Evolutionary conservation across 2,329 filamentous ascomycete species (phyloP).

Genomic region (Phialophora tarda): DNA sequence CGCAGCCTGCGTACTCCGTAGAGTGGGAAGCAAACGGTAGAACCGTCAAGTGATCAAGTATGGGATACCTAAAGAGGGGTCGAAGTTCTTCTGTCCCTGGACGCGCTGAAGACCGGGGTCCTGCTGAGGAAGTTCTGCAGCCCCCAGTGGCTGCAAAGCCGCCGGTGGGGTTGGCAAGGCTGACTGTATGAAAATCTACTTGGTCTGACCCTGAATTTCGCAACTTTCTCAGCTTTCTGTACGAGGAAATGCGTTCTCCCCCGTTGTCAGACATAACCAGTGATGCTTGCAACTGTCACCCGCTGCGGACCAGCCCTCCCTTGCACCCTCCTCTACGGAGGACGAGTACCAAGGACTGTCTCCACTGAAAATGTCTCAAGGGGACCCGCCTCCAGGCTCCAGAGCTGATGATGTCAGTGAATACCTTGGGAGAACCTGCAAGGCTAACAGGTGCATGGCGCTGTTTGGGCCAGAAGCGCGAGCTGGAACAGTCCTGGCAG

Average conservation of each 20-base stretch:
- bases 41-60: background rate
- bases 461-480: background rate
- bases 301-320: background rate
- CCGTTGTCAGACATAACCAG: background rate
- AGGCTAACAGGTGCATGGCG: conserved; percentile 13
- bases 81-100: conserved; percentile 4
- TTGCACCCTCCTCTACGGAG: background rate
- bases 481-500: background rate
- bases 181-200: background rate
- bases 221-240: no score
- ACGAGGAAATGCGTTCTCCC: rapidly evolving
- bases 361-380: background rate
- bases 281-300: background rate
- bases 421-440: background rate
- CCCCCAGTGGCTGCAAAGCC: conserved; percentile 2
- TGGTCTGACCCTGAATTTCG: background rate
- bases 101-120: conserved; percentile 5
- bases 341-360: background rate
- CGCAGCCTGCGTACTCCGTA: background rate
- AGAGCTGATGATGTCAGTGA: background rate
- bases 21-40: background rate
- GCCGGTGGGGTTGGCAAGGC: conserved; percentile 1
- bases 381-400: background rate
- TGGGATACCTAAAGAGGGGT: background rate
- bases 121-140: background rate